A percentile compares a stretch with the other conserved stretches of the same genome.
These are phyloP conservation scores for Gossypium davidsonii DNA, from an alignment of 441 rosid species.

Conservation along the genomic window DNA sequence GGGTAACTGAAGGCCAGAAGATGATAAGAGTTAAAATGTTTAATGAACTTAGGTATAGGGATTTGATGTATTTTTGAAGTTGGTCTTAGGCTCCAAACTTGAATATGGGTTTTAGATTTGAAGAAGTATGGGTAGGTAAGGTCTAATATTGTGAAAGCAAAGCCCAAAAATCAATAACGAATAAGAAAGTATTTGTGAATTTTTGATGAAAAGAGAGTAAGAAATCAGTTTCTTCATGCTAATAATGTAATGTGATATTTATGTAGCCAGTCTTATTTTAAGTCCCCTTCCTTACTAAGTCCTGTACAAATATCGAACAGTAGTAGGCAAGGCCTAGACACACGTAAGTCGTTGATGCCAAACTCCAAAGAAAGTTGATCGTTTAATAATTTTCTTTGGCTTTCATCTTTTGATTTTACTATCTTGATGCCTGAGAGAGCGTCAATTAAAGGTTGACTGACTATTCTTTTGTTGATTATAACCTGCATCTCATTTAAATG, in stretches of 20 bases:
- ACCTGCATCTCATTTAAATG: slow-evolving; percentile 26
- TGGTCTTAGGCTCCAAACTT: neutral
- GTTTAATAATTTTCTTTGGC: neutral
- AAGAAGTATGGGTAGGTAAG: neutral
- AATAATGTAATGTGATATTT: neutral
- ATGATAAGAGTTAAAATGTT: neutral
- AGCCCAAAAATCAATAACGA: neutral
- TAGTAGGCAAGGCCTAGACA: neutral
- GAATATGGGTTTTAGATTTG: neutral
- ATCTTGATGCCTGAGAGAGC: neutral
- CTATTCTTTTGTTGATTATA: slow-evolving; percentile 4
- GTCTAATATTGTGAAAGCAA: neutral
- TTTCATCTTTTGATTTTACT: neutral
- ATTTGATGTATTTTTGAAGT: neutral
- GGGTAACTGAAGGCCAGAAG: neutral
- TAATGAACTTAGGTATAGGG: neutral
- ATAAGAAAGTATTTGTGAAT: neutral
- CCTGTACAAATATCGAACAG: neutral
- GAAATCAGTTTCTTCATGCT: neutral
- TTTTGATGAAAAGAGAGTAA: neutral
- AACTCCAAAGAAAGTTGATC: neutral
- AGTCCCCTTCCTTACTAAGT: neutral
- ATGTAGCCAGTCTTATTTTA: neutral
- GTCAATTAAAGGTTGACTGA: neutral
- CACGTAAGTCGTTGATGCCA: neutral